Evolutionary conservation across 2,329 filamentous ascomycete genomes (phyloP).

Genomic region (Monosporascus sp.): DNA sequence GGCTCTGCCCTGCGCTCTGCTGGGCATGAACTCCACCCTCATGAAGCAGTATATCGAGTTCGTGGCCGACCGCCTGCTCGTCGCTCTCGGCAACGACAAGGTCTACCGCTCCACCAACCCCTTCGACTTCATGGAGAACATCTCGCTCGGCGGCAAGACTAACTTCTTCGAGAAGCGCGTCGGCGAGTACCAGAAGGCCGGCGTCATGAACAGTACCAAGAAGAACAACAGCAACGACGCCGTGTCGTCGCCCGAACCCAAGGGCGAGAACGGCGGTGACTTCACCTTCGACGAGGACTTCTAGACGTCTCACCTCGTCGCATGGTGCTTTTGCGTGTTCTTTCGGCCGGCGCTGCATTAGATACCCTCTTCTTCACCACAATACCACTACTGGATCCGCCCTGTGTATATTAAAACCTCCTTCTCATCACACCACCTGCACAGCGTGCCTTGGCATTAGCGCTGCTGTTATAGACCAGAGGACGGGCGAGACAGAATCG

Average conservation of each 20-base stretch:
- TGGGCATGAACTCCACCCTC: conserved; percentile 94
- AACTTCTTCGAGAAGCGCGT: conserved; percentile 99
- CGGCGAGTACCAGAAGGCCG: conserved; percentile 98
- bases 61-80: conserved; percentile 88
- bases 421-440: background rate
- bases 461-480: background rate
- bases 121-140: conserved; percentile 99
- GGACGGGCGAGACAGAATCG: background rate
- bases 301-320: conserved; percentile 44
- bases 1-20: conserved; percentile 83
- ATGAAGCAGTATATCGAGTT: conserved; percentile 99
- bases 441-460: too few relatives aligned
- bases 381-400: background rate
- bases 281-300: conserved; percentile 97
- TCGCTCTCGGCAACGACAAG: conserved; percentile 92
- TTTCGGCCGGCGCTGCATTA: conserved; percentile 12
- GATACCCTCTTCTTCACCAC: conserved; percentile 22
- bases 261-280: conserved; percentile 63
- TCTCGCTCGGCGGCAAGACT: conserved; percentile 97
- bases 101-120: conserved; percentile 90
- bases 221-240: conserved; percentile 45
- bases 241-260: conserved; percentile 40
- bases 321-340: conserved; percentile 6
- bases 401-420: background rate
- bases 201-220: conserved; percentile 92